These are phyloP conservation scores for Chrysanthemum seticuspe DNA, from an alignment of 129 eudicot species.

Conservation along the genomic window DNA sequence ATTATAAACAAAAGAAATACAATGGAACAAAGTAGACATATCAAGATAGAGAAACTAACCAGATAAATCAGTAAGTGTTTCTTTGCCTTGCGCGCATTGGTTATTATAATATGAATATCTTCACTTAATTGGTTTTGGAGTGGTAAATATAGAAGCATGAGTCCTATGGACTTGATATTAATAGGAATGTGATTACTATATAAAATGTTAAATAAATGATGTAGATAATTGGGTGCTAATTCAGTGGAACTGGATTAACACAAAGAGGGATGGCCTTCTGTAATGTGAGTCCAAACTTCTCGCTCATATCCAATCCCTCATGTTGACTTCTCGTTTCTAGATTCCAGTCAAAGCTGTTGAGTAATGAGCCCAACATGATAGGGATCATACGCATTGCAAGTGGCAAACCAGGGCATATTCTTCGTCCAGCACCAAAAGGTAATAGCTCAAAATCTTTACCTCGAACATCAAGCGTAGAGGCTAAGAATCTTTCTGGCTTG, in stretches of 20 bases:
- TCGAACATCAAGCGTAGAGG: constrained; percentile 8
- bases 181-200: too few species aligned
- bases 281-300: constrained; percentile 29
- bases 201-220: not conserved
- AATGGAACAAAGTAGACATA: too few species aligned
- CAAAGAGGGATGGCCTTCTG: constrained; percentile 27
- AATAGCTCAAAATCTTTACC: constrained; percentile 35
- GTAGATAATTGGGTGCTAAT: constrained; percentile 9
- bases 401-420: constrained; percentile 40
- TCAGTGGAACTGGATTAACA: constrained; percentile 6
- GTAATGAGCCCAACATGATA: constrained; percentile 33
- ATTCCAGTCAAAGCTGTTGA: constrained; percentile 33
- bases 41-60: too few species aligned
- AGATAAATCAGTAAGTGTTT: too few species aligned
- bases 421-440: constrained; percentile 38
- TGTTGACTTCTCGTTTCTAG: not conserved
- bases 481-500: constrained; percentile 32
- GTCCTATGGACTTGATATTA: too few species aligned
- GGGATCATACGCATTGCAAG: constrained; percentile 31
- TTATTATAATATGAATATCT: too few species aligned
- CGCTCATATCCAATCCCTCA: constrained; percentile 12
- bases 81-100: too few species aligned
- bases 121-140: too few species aligned
- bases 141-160: too few species aligned
- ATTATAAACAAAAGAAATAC: too few species aligned